Percentiles rank a stretch among this genome's conserved stretches.
phyloP scores from a whole-genome alignment of 2,329 filamentous ascomycete genomes.

The Alternaria postmessia region DNA sequence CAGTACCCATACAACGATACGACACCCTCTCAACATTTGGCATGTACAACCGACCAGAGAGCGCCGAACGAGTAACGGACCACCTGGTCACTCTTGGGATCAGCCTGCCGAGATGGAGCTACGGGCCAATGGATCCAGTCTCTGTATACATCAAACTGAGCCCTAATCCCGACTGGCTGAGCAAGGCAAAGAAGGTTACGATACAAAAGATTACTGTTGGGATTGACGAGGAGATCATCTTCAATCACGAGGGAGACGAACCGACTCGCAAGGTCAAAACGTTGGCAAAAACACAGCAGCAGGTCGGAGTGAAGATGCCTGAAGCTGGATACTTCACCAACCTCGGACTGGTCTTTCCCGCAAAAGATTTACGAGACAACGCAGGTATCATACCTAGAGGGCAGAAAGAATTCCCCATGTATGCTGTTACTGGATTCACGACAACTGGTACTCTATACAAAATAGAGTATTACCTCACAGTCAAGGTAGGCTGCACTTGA shows the following conservation, averaged over 20 bases:
- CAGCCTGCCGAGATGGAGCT: conserved; percentile 93
- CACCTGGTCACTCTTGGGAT: conserved; percentile 92
- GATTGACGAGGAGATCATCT: conserved; percentile 98
- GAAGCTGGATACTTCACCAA: conserved; percentile 94
- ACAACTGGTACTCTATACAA: conserved; percentile 95
- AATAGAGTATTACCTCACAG: conserved; percentile 94
- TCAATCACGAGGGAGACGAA: conserved; percentile 96
- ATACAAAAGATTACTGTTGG: conserved; percentile 93
- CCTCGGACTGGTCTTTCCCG: conserved; percentile 87
- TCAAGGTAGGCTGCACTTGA: conserved; percentile 72
- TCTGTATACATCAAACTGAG: conserved; percentile 94
- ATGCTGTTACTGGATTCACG: conserved; percentile 88
- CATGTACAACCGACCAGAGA: conserved; percentile 98
- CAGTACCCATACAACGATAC: conserved; percentile 89
- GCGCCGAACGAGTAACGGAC: conserved; percentile 83
- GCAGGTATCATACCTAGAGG: conserved; percentile 88
- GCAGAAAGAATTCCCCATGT: conserved; percentile 87
- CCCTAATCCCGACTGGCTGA: conserved; percentile 90
- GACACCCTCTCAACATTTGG: conserved; percentile 98
- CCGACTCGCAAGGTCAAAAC: conserved; percentile 89
- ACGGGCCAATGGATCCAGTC: conserved; percentile 92
- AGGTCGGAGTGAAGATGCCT: conserved; percentile 83
- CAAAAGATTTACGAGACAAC: conserved; percentile 83
- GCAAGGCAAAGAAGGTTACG: conserved; percentile 88
- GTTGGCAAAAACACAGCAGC: conserved; percentile 82